Evolutionary conservation across 129 eudicot genomes (phyloP).

Genomic region (Saussurea involucrata): DNA sequence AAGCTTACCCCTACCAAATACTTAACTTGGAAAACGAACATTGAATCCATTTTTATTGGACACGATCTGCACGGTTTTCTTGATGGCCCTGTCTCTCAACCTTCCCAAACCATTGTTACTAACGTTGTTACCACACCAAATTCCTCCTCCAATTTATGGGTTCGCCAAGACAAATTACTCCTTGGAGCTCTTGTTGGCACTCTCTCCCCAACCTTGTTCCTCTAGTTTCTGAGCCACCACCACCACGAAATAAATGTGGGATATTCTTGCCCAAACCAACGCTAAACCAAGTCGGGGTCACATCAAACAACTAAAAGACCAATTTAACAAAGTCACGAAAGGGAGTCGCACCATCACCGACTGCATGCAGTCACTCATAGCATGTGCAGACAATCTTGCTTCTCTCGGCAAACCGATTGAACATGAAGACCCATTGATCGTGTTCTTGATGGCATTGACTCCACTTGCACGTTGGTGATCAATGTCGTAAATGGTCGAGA

Average conservation of each 20-base stretch:
- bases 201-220: neutral
- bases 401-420: neutral
- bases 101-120: no score
- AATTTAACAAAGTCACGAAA: neutral
- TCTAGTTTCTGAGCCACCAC: neutral
- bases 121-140: no score
- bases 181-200: no score
- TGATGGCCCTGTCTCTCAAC: no score
- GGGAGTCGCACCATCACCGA: neutral
- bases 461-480: neutral
- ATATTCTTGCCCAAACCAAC: neutral
- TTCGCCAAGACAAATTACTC: no score
- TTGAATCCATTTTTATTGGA: no score
- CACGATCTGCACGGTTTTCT: no score
- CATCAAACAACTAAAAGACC: neutral
- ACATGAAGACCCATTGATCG: neutral
- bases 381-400: neutral
- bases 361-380: neutral
- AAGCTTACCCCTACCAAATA: no score
- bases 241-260: neutral
- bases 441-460: slow-evolving; percentile 6
- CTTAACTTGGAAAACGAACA: no score
- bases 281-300: neutral
- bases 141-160: no score
- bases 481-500: slow-evolving; percentile 2